Conservation (phyloP, 345 rosid genomes). For the Euphorbia lathyris region DNA sequence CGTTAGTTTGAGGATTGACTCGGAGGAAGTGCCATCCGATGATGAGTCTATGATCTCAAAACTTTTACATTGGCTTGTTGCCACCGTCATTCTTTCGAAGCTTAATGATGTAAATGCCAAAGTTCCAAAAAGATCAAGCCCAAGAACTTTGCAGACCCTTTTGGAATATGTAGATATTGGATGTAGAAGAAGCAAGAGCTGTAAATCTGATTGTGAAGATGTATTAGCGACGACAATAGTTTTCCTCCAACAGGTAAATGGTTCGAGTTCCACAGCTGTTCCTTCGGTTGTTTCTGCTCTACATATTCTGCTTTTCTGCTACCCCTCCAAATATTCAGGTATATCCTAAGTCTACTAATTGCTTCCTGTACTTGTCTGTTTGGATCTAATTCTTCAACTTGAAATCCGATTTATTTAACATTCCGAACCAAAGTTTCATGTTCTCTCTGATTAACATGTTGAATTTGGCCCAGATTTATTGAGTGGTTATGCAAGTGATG, state of each 20-base stretch:
- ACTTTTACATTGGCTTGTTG: constrained; percentile 82
- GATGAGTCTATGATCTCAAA: constrained; percentile 70
- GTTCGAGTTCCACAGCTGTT: constrained; percentile 38
- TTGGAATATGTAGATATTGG: constrained; percentile 36
- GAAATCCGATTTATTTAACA: neutral
- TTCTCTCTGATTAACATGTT: neutral
- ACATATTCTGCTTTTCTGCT: constrained; percentile 44
- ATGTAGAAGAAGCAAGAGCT: constrained; percentile 26
- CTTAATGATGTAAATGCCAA: constrained; percentile 23
- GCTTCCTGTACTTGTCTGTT: neutral
- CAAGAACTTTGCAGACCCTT: constrained; percentile 39
- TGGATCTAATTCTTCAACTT: neutral
- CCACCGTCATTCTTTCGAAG: constrained; percentile 66
- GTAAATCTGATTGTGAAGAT: constrained; percentile 30
- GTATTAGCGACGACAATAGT: constrained; percentile 48
- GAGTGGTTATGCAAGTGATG: constrained; percentile 14
- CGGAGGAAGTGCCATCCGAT: constrained; percentile 37
- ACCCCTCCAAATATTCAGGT: constrained; percentile 43
- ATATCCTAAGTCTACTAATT: constrained; percentile 23
- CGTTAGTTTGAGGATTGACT: constrained; percentile 17
- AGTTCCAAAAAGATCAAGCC: constrained; percentile 28
- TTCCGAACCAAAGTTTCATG: neutral
- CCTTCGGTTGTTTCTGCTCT: constrained; percentile 71
- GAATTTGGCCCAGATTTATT: constrained; percentile 28
- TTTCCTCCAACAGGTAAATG: constrained; percentile 60